Conservation (phyloP, 306 rosid genomes). For the Lathyrus sativus region DNA sequence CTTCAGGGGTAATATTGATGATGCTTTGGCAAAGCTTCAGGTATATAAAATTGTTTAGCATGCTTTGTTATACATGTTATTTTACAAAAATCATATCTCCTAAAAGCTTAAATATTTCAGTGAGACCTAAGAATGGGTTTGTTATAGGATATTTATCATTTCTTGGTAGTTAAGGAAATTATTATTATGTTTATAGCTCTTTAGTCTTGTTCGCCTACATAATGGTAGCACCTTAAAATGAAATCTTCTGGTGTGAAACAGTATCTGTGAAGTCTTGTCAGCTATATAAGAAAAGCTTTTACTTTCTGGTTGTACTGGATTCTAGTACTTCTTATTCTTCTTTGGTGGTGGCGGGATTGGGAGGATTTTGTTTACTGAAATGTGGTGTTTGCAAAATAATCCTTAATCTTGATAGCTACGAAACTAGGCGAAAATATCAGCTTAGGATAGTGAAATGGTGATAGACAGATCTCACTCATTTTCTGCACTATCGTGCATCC, state of each 20-base stretch:
- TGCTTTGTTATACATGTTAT: constrained; percentile 21
- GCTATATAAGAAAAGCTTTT: constrained; percentile 13
- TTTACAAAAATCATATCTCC: constrained; percentile 5
- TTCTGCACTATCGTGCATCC: constrained; percentile 7
- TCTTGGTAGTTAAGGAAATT: constrained; percentile 20
- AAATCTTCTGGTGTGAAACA: constrained; percentile 3
- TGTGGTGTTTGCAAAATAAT: constrained; percentile 18
- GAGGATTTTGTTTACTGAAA: constrained; percentile 17
- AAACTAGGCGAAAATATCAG: constrained; percentile 27
- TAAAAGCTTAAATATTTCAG: neutral
- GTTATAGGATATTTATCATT: neutral
- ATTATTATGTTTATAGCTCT: constrained; percentile 15
- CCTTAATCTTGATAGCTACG: constrained; percentile 3
- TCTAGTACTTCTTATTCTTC: constrained; percentile 23
- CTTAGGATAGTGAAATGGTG: constrained; percentile 21
- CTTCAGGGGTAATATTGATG: constrained; percentile 53
- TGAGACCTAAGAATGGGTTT: constrained; percentile 9
- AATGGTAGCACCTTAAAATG: constrained; percentile 26
- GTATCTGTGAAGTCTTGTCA: constrained; percentile 15
- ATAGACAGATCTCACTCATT: constrained; percentile 12
- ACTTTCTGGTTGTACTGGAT: constrained; percentile 30
- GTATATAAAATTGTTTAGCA: constrained; percentile 13
- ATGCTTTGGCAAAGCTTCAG: constrained; percentile 56
- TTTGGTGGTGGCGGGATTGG: constrained; percentile 9
- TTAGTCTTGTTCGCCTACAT: neutral